Base-by-base conservation (phyloP, 2,329 filamentous ascomycete species). In the Aspergillus glaucus region DNA sequence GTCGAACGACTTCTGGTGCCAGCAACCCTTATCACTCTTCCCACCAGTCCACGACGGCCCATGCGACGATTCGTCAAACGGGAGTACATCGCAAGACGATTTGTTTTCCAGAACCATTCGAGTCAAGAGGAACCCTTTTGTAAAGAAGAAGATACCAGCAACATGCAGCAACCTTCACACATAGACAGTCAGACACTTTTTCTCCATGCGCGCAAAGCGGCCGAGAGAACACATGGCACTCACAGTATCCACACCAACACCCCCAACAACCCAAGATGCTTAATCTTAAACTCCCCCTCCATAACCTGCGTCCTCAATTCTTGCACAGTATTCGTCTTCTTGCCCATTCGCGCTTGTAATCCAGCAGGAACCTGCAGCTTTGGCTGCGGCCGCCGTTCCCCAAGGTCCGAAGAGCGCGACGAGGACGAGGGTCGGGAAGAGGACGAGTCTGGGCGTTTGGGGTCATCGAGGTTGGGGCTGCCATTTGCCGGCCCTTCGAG, bases 1-100 rank as follows among this genome's bases (percentile, higher is more conserved):
- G 54, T 95, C 82, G 65, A 97, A 98, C 2, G 84, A 88, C 73
- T 89, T 95, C 30, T 90, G 88, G 66, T 97, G 90, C 93, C 93
- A 98, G 77, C 93, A 98, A 55, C 93, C 93, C 49, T 78, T 75
- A 19, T 80, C 67, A 19, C 69, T 55, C 67, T 62, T 51, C 24
- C 52, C 52, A 37, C 51, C 48, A 24, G 47, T 47, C 26, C 52
- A 26, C 39, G 44, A 22, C 10, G 37, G 37, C 17, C 9, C 19
- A 40, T 40, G 36, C 19, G 49, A 39, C 47, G 28, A 56, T 51
- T 69, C 55, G 32, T 80, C 76, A 50, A 87, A 80, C 3, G 93
- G 92, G 44, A 87, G 82, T 39, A 75, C 69, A 9, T 75, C 72
- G 67, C 88, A 93, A 50, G 76, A 76, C 10, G 88, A 90, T 65